Conservation (phyloP, 169 alveolate genomes). For the Eimeria maxima region DNA sequence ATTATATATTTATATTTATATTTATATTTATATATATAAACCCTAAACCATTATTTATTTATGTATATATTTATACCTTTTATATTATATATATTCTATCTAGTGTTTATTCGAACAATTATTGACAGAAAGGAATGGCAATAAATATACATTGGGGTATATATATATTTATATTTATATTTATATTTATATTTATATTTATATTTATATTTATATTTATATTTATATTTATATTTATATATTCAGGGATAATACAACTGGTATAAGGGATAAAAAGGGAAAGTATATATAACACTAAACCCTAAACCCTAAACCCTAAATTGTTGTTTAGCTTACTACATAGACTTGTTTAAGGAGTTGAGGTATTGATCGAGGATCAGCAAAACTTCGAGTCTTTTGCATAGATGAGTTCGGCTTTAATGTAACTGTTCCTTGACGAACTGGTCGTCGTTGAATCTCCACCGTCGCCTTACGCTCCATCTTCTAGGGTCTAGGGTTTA, state of each 20-base stretch:
- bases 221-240: too few species aligned
- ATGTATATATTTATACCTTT: background rate
- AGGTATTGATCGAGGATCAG: conserved; percentile 23
- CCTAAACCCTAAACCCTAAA: conserved; percentile 21
- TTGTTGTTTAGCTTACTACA: background rate
- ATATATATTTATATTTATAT: too few species aligned
- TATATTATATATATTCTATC: background rate
- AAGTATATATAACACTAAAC: background rate
- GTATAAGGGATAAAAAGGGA: too few species aligned
- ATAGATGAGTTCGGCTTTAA: conserved; percentile 37
- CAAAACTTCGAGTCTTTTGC: conserved; percentile 40
- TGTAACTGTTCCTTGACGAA: conserved; percentile 13
- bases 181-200: too few species aligned
- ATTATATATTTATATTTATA: background rate
- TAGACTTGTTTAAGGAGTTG: conserved; percentile 26
- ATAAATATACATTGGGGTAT: too few species aligned
- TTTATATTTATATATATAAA: background rate
- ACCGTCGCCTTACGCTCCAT: conserved; percentile 80
- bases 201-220: too few species aligned
- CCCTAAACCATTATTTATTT: background rate
- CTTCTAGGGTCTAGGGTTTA: conserved; percentile 14
- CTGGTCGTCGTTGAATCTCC: conserved; percentile 77
- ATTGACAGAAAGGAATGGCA: too few species aligned
- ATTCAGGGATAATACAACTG: too few species aligned
- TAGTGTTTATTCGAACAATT: background rate